These are phyloP conservation scores for Microsporum audouinii DNA, from an alignment of 2,329 filamentous ascomycete species.

Conservation along the genomic window DNA sequence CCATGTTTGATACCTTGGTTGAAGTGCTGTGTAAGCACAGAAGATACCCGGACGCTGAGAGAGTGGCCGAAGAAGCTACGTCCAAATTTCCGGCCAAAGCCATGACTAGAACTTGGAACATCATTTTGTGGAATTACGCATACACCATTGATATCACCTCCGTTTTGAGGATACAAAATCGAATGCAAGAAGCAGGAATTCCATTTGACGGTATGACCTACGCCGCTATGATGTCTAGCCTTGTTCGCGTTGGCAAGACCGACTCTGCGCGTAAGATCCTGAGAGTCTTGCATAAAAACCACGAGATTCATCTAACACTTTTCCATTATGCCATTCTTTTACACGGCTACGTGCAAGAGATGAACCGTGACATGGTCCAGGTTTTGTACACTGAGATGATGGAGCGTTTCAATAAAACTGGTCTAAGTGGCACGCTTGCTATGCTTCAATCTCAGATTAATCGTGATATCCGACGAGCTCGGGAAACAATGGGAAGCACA, in stretches of 20 bases:
- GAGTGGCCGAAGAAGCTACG: slow-evolving; percentile 47
- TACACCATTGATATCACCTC: slow-evolving; percentile 47
- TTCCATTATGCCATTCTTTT: slow-evolving; percentile 39
- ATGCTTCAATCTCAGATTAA: slow-evolving; percentile 26
- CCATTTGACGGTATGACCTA: slow-evolving; percentile 48
- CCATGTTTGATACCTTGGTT: slow-evolving; percentile 55
- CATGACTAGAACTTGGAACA: slow-evolving; percentile 63
- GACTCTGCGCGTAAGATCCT: slow-evolving; percentile 46
- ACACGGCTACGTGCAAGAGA: slow-evolving; percentile 39
- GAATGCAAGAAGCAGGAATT: slow-evolving; percentile 44
- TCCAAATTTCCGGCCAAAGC: slow-evolving; percentile 41
- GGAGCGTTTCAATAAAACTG: slow-evolving; percentile 25
- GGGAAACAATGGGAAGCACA: slow-evolving; percentile 10
- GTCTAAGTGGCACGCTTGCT: slow-evolving; percentile 26
- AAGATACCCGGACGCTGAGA: slow-evolving; percentile 44
- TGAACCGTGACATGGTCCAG: slow-evolving; percentile 40
- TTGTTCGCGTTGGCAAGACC: slow-evolving; percentile 43
- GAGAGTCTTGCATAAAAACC: slow-evolving; percentile 28
- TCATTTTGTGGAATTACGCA: slow-evolving; percentile 59
- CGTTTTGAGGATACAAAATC: slow-evolving; percentile 43
- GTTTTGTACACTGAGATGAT: slow-evolving; percentile 37
- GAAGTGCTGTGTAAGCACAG: slow-evolving; percentile 54
- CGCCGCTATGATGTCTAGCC: slow-evolving; percentile 48
- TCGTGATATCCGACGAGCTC: slow-evolving; percentile 23
- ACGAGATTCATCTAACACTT: slow-evolving; percentile 29